Percentiles rank a stretch among this genome's conserved stretches.
Conservation (phyloP, 2,329 filamentous ascomycete genomes). For the Diaporthe longicolla region DNA sequence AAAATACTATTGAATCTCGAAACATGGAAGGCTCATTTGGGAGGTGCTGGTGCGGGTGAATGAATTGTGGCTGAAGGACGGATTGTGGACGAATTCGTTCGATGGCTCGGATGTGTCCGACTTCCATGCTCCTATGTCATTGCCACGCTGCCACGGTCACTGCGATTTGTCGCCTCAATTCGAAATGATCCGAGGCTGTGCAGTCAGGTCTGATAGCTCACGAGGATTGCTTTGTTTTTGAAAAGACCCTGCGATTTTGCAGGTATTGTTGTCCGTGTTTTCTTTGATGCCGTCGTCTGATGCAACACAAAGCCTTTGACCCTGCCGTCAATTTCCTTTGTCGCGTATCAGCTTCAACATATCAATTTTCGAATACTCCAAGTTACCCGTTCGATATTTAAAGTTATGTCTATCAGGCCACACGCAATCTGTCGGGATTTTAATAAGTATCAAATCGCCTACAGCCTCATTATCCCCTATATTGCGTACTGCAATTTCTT, state of each 20-base stretch:
- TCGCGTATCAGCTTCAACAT: neutral
- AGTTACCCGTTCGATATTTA: neutral
- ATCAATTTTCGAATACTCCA: neutral
- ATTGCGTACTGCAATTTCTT: neutral
- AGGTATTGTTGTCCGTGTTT: neutral
- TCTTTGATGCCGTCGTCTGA: neutral
- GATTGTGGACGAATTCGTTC: too few species aligned
- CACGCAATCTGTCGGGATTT: neutral
- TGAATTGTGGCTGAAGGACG: too few species aligned
- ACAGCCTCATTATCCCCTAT: neutral
- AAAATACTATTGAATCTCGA: constrained; percentile 5
- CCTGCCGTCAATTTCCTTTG: neutral
- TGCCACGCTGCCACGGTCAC: neutral
- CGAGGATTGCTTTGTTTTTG: neutral
- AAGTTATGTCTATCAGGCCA: neutral
- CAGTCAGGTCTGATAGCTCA: neutral
- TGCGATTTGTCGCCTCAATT: neutral
- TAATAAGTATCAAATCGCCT: neutral
- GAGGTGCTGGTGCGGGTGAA: too few species aligned
- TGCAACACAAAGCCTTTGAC: neutral
- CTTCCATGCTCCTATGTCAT: too few species aligned
- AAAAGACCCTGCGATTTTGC: neutral
- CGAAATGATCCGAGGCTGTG: neutral
- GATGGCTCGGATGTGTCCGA: too few species aligned
- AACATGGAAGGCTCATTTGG: too few species aligned